Evolutionary conservation across 768 basidiomycete genomes (phyloP), one percentile per base, ranked within the genome.

Genomic region (Tephrocybe sp.): DNA sequence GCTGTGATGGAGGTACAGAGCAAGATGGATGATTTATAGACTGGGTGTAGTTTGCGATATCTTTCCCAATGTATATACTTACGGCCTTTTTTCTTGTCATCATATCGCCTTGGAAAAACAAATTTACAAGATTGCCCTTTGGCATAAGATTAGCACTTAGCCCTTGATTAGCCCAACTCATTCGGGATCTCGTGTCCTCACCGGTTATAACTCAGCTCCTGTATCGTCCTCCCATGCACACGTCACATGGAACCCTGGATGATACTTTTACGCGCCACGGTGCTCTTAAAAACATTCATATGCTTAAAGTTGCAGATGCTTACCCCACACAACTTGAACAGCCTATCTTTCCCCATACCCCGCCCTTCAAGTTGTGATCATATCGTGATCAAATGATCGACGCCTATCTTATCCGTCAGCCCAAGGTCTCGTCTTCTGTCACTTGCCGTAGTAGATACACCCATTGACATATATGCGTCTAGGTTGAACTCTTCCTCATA

Each of bases 401-500:
- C 12, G 36, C 6, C 36, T n/a, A 5, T 6, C n/a, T 37, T 37
- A 8, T 42, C 19, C 7, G 15, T 7, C 34, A 46, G 18, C 31
- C 27, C 26, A 30, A 52, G 48, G 51, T 48, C 15, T 47, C 12
- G n/a, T 18, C 16, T 21, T 32, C 15, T 12, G 7, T 31, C 18
- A n/a, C 15, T 15, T 21, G 30, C 6, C n/a, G n/a, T n/a, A n/a
- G n/a, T n/a, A n/a, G n/a, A n/a, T n/a, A n/a, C n/a, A n/a, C n/a
- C n/a, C n/a, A n/a, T n/a, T n/a, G n/a, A n/a, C n/a, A n/a, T n/a
- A n/a, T n/a, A n/a, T n/a, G 15, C 13, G 31, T 49, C 16, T 15
- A 55, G 59, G 25, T 51, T 7, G 46, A 47, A 19, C 26, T 36
- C 12, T 38, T 54, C 16, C 21, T 58, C 31, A 19, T 40, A 32